Base-by-base conservation (phyloP, 2,329 filamentous ascomycete species). In the Monilinia fructicola region DNA sequence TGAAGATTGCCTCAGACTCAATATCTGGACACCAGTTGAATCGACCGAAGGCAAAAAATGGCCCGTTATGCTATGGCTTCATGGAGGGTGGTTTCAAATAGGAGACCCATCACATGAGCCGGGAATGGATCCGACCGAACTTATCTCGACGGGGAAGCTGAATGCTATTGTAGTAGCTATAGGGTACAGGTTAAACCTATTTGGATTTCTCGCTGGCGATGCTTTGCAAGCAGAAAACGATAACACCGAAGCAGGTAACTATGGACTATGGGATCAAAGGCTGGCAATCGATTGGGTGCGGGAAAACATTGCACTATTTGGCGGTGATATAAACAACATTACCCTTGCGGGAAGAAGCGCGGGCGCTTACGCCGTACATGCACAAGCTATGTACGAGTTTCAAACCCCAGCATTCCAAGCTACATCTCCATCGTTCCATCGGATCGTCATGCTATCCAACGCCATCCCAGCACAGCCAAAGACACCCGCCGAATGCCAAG, bases 261-360 rank as follows among this genome's bases (percentile, higher is more conserved):
- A 81, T 59, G 89, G 88, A 1, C 76, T 90, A 56, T 79, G 81
- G 68, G 87, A 90, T 72, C 86, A 89, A 75, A 81, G 84, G 67
- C 73, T 82, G 18, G 80, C 85, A 12, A 78, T 89, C 23, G 77
- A 80, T 67, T 90, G 87, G 87, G 81, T 89, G 40, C 79, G 79
- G 67, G 78, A 81, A 35, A 88, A 88, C 73, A 83, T 87, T 61
- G 81, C 75, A 3, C 76, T 75, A 10, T 87, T 90, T 74, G 86
- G 87, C 0, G 87, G 87, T 1, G 82, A 89, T 69, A 78, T 78
- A 1, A 74, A 75, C 2, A 82, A 83, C 63, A 80, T 89, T 42
- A 83, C 80, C 1, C 75, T 85, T 58, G 84, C 79, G 78, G 84
- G 82, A 46, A 81, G 86, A 75, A 83, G 79, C 4, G 82, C 84